Conservation (phyloP, 805 yeast species). For the Candida chilensis region DNA sequence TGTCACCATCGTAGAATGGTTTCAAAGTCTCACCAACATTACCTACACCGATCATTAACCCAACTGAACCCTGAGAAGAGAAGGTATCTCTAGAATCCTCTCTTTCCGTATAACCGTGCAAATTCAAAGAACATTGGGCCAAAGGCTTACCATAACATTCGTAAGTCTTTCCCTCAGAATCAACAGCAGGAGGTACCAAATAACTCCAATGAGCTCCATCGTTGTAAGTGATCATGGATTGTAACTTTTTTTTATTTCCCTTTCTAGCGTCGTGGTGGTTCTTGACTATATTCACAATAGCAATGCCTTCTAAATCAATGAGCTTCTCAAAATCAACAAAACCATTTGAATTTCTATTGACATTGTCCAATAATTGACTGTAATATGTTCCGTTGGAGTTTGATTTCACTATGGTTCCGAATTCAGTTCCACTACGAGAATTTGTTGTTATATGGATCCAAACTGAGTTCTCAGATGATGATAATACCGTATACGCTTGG, state of each 20-base stretch:
- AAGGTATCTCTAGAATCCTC: slow-evolving; percentile 31
- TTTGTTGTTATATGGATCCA: slow-evolving; percentile 32
- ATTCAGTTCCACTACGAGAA: slow-evolving; percentile 13
- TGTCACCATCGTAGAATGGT: slow-evolving; percentile 13
- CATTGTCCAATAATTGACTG: slow-evolving; percentile 22
- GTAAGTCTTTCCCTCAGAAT: slow-evolving; percentile 20
- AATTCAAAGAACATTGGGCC: slow-evolving; percentile 26
- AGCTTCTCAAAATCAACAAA: slow-evolving; percentile 33
- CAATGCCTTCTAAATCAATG: slow-evolving; percentile 29
- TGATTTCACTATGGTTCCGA: slow-evolving; percentile 29
- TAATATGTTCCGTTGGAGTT: slow-evolving; percentile 36
- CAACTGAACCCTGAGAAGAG: slow-evolving; percentile 30
- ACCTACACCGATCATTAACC: slow-evolving; percentile 31
- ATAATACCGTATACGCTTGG: slow-evolving; percentile 22
- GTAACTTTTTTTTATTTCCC: slow-evolving; percentile 13
- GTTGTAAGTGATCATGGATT: slow-evolving; percentile 29
- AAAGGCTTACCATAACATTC: slow-evolving; percentile 19
- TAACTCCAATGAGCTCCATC: slow-evolving; percentile 35
- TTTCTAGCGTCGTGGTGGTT: slow-evolving; percentile 6
- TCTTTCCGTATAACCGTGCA: slow-evolving; percentile 34
- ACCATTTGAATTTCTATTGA: slow-evolving; percentile 24
- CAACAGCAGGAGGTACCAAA: slow-evolving; percentile 22
- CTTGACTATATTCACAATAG: slow-evolving; percentile 22
- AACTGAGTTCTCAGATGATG: slow-evolving; percentile 23
- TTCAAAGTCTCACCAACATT: slow-evolving; percentile 26